These are phyloP conservation scores for Neurospora tetraspora DNA, from an alignment of 495 filamentous ascomycete species.

Conservation along the genomic window DNA sequence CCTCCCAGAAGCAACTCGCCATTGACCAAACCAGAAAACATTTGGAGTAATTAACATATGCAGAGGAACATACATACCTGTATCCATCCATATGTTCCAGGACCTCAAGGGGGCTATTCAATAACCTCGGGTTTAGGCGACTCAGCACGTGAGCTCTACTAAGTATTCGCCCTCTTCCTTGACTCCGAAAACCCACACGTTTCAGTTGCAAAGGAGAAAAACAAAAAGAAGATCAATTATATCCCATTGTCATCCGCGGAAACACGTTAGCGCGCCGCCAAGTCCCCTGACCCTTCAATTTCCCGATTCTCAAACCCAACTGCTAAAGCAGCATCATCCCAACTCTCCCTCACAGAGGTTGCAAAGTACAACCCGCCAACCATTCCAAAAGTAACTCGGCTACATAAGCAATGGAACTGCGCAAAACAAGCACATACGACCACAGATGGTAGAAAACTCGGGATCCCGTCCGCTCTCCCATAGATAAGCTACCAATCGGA, in stretches of 20 bases:
- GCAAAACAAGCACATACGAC: neutral
- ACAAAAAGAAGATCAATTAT: neutral
- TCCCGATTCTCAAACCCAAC: neutral
- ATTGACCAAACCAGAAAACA: neutral
- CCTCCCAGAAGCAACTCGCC: neutral
- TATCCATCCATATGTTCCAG: neutral
- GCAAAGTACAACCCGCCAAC: neutral
- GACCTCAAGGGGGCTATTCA: neutral
- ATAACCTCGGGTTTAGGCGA: neutral
- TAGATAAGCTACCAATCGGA: slow-evolving; percentile 21
- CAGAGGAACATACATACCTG: neutral
- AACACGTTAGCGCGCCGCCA: neutral
- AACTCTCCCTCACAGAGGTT: neutral
- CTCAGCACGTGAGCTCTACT: neutral
- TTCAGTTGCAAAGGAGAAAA: neutral
- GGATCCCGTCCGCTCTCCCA: slow-evolving; percentile 43
- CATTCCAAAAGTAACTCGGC: neutral
- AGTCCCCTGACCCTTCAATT: neutral
- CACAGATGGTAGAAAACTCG: slow-evolving; percentile 18
- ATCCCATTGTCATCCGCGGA: neutral
- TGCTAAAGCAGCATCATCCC: neutral
- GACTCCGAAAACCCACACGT: neutral
- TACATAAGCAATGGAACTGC: neutral
- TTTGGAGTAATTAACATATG: neutral
- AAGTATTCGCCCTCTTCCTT: neutral